Conservation (phyloP, 305 asterid genomes). For the Fraxinus sp. region DNA sequence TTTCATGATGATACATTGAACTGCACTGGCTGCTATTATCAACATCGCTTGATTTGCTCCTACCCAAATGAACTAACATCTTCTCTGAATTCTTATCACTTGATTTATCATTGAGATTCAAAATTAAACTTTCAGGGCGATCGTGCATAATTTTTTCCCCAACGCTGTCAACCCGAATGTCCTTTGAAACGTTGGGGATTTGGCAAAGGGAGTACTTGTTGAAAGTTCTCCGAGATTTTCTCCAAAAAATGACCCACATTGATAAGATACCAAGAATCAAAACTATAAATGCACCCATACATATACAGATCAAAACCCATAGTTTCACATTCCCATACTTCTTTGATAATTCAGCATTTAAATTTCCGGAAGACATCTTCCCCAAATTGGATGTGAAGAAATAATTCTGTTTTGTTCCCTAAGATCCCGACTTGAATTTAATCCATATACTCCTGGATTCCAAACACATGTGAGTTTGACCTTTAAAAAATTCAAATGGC, state of each 20-base stretch:
- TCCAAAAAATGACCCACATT: constrained; percentile 63
- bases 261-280: constrained; percentile 75
- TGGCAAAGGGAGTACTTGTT: constrained; percentile 48
- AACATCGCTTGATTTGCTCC: constrained; percentile 32
- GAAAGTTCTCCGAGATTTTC: constrained; percentile 61
- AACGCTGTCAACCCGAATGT: constrained; percentile 69
- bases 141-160: constrained; percentile 42
- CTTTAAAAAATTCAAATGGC: constrained; percentile 24
- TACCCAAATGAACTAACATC: constrained; percentile 65
- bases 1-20: neutral
- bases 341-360: constrained; percentile 58
- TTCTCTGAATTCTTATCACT: constrained; percentile 64
- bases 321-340: constrained; percentile 71
- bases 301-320: constrained; percentile 81
- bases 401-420: constrained; percentile 21
- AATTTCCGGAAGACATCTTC: constrained; percentile 63
- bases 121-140: constrained; percentile 49
- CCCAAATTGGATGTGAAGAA: constrained; percentile 12
- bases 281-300: constrained; percentile 71
- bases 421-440: constrained; percentile 25
- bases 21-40: neutral
- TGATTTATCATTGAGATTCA: constrained; percentile 52
- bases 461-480: constrained; percentile 24
- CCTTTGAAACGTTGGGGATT: constrained; percentile 80
- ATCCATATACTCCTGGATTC: constrained; percentile 58